These are phyloP conservation scores for Croton setiger DNA, from an alignment of 441 rosid genomes.

Conservation along the genomic window DNA sequence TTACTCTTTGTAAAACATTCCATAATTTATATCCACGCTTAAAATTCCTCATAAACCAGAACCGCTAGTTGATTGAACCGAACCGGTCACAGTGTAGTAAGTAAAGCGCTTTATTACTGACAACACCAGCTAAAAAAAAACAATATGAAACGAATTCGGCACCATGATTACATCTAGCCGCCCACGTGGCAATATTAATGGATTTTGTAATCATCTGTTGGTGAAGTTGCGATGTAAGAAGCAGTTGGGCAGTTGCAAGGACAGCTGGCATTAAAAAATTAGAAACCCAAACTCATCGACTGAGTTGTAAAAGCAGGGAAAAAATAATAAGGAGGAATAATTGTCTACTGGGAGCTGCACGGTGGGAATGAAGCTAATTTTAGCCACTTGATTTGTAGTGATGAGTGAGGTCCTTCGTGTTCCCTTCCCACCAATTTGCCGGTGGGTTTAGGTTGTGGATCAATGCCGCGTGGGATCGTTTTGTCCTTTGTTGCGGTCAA, in stretches of 20 bases:
- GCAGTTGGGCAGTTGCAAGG: slow-evolving; percentile 51
- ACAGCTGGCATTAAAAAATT: slow-evolving; percentile 33
- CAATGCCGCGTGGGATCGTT: slow-evolving; percentile 25
- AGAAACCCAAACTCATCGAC: slow-evolving; percentile 25
- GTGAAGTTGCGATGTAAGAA: slow-evolving; percentile 30
- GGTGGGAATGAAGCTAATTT: slow-evolving; percentile 19
- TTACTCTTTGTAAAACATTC: no score
- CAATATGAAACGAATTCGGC: slow-evolving; percentile 18
- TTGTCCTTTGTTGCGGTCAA: slow-evolving; percentile 29
- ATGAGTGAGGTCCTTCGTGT: slow-evolving; percentile 27
- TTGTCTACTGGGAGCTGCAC: slow-evolving; percentile 16
- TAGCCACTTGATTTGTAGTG: slow-evolving; percentile 24
- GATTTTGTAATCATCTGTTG: slow-evolving; percentile 20
- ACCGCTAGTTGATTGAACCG: no score
- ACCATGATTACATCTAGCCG: slow-evolving; percentile 33
- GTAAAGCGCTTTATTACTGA: no score
- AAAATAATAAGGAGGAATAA: not conserved
- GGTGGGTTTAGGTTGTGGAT: slow-evolving; percentile 16
- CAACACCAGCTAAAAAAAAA: no score
- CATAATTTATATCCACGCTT: no score
- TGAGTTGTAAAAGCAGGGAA: not conserved
- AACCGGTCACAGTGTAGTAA: no score
- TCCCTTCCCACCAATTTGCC: slow-evolving; percentile 37
- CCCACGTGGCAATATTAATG: slow-evolving; percentile 34
- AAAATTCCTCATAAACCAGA: no score